Evolutionary conservation across 2,329 filamentous ascomycete genomes (phyloP).

Genomic region (Bipolaris bicolor): DNA sequence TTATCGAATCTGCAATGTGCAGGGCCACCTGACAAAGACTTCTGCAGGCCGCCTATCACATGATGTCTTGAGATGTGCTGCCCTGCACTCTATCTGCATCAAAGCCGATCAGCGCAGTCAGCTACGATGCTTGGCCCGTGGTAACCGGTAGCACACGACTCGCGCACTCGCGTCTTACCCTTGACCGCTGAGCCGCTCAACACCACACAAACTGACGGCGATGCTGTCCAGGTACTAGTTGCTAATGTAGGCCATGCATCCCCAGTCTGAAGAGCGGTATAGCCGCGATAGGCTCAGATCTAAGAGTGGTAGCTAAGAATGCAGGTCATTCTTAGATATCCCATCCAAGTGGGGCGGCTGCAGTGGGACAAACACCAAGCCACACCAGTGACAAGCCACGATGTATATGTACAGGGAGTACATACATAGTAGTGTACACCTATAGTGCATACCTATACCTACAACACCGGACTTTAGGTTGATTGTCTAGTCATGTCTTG

Average conservation of each 20-base stretch:
- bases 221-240: not conserved
- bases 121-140: constrained; percentile 1
- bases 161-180: not conserved
- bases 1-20: not conserved
- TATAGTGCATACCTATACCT: too few relatives aligned
- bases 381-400: constrained; percentile 3
- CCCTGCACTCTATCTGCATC: constrained; percentile 9
- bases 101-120: constrained; percentile 15
- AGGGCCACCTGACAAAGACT: constrained; percentile 13
- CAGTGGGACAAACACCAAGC: not conserved
- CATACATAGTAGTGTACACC: too few relatives aligned
- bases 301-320: not conserved
- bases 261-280: not conserved
- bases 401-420: not conserved
- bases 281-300: not conserved
- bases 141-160: constrained; percentile 4
- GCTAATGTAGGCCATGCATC: not conserved
- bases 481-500: too few relatives aligned
- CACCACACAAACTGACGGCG: not conserved
- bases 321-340: constrained; percentile 1
- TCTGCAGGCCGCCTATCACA: constrained; percentile 18
- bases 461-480: too few relatives aligned
- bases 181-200: not conserved
- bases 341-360: not conserved
- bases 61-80: constrained; percentile 14